Base-by-base conservation (phyloP, 306 rosid species). In the Begonia loranthoides region DNA sequence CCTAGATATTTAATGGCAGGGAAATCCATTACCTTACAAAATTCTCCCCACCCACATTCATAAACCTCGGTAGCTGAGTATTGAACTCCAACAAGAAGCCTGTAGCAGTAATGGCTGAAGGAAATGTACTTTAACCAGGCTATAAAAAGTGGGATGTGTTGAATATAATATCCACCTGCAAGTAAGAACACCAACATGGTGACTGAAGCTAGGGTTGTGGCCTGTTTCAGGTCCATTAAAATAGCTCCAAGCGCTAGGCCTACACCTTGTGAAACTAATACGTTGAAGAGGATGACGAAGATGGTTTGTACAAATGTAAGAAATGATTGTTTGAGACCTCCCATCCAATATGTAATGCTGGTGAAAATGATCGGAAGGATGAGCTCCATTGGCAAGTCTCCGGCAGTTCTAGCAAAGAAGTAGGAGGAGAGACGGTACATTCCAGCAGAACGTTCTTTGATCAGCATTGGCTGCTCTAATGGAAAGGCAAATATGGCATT, bases 371-470 rank as follows among this genome's bases (percentile, higher is more conserved):
- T 83, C 0, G 96, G 96, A 38, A 87, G 96, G 3, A 87, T 79
- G 13, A 87, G 90, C 66, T 87, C 96, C 94, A 87, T 80, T 45
- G 96, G 96, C 54, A 87, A 52, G 73, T 87, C 96, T 1, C 96
- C 96, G 0, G 66, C 79, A 51, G 66, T 78, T 28, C 96, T 49
- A 5, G 96, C 87, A 41, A 87, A 64, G 58, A 78, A 87, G 67
- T 87, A 87, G 51, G 96, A 87, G 14, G 96, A 87, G 17, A 87
- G 90, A 56, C 79, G 82, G 71, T 87, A 87, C 96, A 87, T 87
- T 46, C 90, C 84, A 12, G 96, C 80, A 17, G 96, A 80, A 62
- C 82, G 77, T 57, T 87, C 96, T 55, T 80, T 87, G 52, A 44
- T 68, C 19, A 87, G 74, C 94, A 87, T 80, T 59, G 94, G 96